Conservation (phyloP, 192 early-diverging fungal species). For the Cetraspora pellucida region DNA sequence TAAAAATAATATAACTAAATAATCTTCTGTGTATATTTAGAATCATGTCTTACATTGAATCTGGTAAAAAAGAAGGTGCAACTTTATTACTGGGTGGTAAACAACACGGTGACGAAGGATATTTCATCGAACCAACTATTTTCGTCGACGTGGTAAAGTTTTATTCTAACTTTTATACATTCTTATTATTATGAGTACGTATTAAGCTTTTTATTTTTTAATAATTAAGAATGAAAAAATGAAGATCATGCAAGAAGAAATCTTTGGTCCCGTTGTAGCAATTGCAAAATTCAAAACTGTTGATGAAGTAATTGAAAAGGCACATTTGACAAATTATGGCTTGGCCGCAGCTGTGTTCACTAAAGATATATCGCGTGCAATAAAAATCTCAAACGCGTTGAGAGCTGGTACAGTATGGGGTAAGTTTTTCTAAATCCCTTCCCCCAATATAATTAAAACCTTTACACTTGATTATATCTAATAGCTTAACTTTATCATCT, state of each 20-base stretch:
- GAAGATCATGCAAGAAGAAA: slow-evolving; percentile 71
- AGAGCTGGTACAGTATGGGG: slow-evolving; percentile 66
- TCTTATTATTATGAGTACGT: not conserved
- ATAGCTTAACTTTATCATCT: not conserved
- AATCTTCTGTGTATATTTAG: slow-evolving; percentile 15
- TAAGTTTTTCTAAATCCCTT: slow-evolving; percentile 33
- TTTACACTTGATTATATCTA: not conserved
- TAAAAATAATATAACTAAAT: not conserved
- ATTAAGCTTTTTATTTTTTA: not conserved
- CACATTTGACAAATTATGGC: slow-evolving; percentile 76
- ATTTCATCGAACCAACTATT: slow-evolving; percentile 79
- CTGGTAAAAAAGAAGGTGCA: slow-evolving; percentile 64
- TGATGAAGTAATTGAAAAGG: slow-evolving; percentile 71
- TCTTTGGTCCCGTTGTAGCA: slow-evolving; percentile 86
- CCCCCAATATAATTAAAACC: slow-evolving; percentile 15
- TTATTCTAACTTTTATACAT: not conserved
- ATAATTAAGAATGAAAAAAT: slow-evolving; percentile 43
- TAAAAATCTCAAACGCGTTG: slow-evolving; percentile 53
- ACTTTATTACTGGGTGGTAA: slow-evolving; percentile 59
- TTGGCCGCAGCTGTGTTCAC: slow-evolving; percentile 79
- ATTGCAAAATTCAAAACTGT: slow-evolving; percentile 73
- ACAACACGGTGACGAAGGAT: slow-evolving; percentile 66
- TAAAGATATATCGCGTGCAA: slow-evolving; percentile 57
- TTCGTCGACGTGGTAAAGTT: slow-evolving; percentile 57
- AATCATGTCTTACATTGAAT: slow-evolving; percentile 63